Evolutionary conservation across 805 yeast genomes (phyloP), one percentile per base, ranked within the genome.

Genomic region (Cyberlindnera nakhonratchasimensis): DNA sequence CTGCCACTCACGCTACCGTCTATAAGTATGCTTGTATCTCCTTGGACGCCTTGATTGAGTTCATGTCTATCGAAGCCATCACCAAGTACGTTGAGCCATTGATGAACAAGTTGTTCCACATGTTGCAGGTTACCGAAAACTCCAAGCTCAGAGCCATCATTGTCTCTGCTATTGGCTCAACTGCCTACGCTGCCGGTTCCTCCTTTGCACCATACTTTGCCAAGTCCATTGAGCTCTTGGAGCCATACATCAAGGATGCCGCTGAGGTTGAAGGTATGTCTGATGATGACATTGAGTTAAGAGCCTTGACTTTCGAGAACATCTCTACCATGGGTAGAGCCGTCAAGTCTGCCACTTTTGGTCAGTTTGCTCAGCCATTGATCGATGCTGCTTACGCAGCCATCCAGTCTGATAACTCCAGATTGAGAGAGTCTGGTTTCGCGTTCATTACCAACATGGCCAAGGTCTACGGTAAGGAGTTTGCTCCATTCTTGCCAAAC

Each of bases 281-380:
- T 48, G 96, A 88, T 55, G 95, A 86, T 48, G 96, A 89, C 58
- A 80, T 87, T 51, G 96, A 89, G 67, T 78, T 93, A 57, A 80
- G 95, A 64, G 96, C 96, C 26, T 75, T 81, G 62, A 87, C 97
- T 40, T 82, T 93, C 53, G 99, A 93, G 71, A 85, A 93, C 59
- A 78, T 93, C 52, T 86, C 96, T 34, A 84, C 96, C 13, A 82
- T 93, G 85, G 97, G 96, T 42, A 79, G 90, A 64, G 97, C 99
- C 43, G 97, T 93, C 46, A 96, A 97, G 50, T 84, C 93, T 42
- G 91, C 84, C 55, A 72, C 88, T 0, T 93, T 93, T 69, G 78
- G 86, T 31, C 79, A 85, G 34, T 88, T 77, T 62, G 96, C 96
- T 39, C 81, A 82, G 60, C 91, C 96, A 20, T 75, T 90, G 62